phyloP scores from a whole-genome alignment of 306 rosid species.

The Cicer yamashitae region DNA sequence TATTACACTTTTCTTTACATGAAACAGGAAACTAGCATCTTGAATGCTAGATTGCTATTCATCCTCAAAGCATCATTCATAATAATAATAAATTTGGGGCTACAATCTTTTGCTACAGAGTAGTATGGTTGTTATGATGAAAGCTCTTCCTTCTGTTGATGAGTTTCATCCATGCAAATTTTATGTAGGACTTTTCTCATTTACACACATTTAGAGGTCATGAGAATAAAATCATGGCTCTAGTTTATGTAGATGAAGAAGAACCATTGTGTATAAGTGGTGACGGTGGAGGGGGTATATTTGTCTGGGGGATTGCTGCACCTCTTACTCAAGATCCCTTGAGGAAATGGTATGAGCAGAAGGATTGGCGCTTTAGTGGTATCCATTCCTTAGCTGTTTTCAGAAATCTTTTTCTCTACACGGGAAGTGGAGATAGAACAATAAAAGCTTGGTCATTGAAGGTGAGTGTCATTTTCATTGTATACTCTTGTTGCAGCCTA shows the following conservation, averaged over 20 bases:
- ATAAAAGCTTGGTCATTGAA: slow-evolving; percentile 82
- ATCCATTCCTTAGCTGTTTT: slow-evolving; percentile 78
- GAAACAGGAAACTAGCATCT: slow-evolving; percentile 21
- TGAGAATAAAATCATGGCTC: slow-evolving; percentile 78
- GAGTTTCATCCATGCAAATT: slow-evolving; percentile 38
- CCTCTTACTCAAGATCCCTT: slow-evolving; percentile 73
- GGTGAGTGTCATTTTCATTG: slow-evolving; percentile 53
- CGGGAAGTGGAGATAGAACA: slow-evolving; percentile 90
- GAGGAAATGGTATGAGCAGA: slow-evolving; percentile 76
- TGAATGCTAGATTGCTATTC: slow-evolving; percentile 31
- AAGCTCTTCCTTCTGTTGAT: slow-evolving; percentile 37
- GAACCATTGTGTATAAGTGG: slow-evolving; percentile 85
- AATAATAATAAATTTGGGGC: neutral
- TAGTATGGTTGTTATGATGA: slow-evolving; percentile 10
- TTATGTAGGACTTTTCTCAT: slow-evolving; percentile 81
- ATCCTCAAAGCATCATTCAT: slow-evolving; percentile 4
- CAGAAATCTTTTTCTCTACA: slow-evolving; percentile 61
- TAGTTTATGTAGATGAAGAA: slow-evolving; percentile 71
- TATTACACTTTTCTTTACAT: slow-evolving; percentile 17
- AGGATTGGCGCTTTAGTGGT: slow-evolving; percentile 97
- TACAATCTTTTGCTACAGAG: slow-evolving; percentile 8
- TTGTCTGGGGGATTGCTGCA: slow-evolving; percentile 64
- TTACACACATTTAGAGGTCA: slow-evolving; percentile 87
- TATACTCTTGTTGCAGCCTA: slow-evolving; percentile 16
- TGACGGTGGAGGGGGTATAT: slow-evolving; percentile 86